phyloP scores from a whole-genome alignment of 768 basidiomycete species.

The Suillus ampliporus region DNA sequence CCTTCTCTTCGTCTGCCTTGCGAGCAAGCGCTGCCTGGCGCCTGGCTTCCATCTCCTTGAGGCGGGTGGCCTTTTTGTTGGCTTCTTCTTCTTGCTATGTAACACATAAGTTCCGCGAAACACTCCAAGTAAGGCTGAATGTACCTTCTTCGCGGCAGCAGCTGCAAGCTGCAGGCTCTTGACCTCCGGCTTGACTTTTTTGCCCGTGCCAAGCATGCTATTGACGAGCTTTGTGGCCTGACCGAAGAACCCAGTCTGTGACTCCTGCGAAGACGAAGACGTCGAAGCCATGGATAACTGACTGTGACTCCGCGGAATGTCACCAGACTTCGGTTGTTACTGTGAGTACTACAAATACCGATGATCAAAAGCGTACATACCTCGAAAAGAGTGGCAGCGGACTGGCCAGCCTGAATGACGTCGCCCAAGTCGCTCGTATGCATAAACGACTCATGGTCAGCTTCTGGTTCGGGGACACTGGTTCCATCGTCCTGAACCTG shows the following conservation, averaged over 20 bases:
- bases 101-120: slow-evolving; percentile 13
- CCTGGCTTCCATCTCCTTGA: slow-evolving; percentile 84
- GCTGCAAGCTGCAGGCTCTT: slow-evolving; percentile 86
- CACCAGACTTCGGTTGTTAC: slow-evolving; percentile 23
- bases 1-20: slow-evolving; percentile 81
- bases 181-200: slow-evolving; percentile 76
- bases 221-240: slow-evolving; percentile 74
- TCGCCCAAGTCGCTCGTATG: slow-evolving; percentile 47
- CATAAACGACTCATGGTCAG: slow-evolving; percentile 38
- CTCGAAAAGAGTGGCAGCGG: slow-evolving; percentile 46
- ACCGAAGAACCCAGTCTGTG: slow-evolving; percentile 67
- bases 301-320: slow-evolving; percentile 51
- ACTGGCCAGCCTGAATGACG: slow-evolving; percentile 42
- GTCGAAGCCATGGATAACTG: slow-evolving; percentile 60
- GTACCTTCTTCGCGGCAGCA: slow-evolving; percentile 86
- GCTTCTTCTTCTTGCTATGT: slow-evolving; percentile 86
- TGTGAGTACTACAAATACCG: slow-evolving; percentile 5
- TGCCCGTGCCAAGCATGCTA: slow-evolving; percentile 68
- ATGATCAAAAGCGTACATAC: slow-evolving; percentile 40
- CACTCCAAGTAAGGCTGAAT: slow-evolving; percentile 5
- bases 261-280: slow-evolving; percentile 36
- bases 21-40: slow-evolving; percentile 73
- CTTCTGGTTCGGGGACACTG: slow-evolving; percentile 41
- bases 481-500: slow-evolving; percentile 18
- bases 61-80: slow-evolving; percentile 74